Base-by-base conservation (phyloP, 306 rosid genomes). In the Rosa multiflora region DNA sequence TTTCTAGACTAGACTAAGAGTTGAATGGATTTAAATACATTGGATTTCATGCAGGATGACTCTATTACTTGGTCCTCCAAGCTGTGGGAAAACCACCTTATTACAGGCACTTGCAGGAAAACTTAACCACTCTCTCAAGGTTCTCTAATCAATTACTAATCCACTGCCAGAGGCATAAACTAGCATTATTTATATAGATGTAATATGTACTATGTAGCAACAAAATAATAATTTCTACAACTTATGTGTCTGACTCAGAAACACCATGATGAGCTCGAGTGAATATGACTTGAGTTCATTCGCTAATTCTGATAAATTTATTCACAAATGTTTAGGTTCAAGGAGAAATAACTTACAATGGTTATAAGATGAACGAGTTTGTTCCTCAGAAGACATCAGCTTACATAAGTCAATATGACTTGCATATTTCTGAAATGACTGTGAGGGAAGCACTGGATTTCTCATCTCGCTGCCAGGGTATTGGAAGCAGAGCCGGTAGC, bases 71-170 rank as follows among this genome's bases (percentile, higher is more conserved):
- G 91, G 91, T 14, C 88, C 91, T 59, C 89, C 91, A 66, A 74
- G 86, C 20, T 80, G 89, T 84, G 89, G 91, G 61, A 88, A 88
- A 77, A 82, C 87, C 70, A 86, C 89, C 73, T 78, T 88, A 37
- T 74, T 88, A 67, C 74, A 62, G 84, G 89, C 87, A 55, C 83
- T 88, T 77, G 83, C 91, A 53, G 91, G 87, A 64, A 88, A 74
- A 79, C 81, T 77, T 29, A 72, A 78, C 62, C 80, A 77, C 64
- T 86, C 92, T 76, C 81, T 84, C 76, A 78, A 86, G 90, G 89
- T 88, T 85, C 71, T 80, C 58, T 53, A 51, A 74, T 59, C 29
- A 32, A 15, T 39, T 7, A 15, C 47, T 37, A 67, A 67, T 37
- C 23, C 47, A 37, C 8, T 67, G 11, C 21, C 17, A 66, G 6